Percentiles rank a stretch among this genome's conserved stretches.
These are phyloP conservation scores for Ceriops zippeliana DNA, from an alignment of 345 rosid species.

Conservation along the genomic window DNA sequence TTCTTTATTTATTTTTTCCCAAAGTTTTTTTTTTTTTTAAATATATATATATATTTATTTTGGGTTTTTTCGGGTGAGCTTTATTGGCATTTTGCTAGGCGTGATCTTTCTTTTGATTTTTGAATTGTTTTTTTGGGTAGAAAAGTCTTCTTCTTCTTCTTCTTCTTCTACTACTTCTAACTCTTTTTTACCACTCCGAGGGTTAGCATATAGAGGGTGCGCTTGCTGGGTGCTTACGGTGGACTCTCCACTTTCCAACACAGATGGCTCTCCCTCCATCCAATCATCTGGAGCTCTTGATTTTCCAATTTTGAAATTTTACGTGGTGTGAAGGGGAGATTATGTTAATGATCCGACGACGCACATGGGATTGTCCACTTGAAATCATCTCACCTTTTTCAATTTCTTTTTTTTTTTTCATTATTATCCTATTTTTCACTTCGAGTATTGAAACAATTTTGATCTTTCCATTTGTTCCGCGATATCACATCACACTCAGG, in stretches of 20 bases:
- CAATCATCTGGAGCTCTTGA: background rate
- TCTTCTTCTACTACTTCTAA: background rate
- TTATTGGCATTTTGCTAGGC: background rate
- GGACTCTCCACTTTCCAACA: background rate
- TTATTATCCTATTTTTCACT: no score
- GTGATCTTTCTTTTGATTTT: no score
- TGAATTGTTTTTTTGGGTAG: constrained; percentile 11
- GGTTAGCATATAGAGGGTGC: background rate
- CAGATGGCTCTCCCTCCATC: background rate
- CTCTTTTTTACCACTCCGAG: background rate
- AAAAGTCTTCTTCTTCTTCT: background rate
- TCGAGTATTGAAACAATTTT: background rate
- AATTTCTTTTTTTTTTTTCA: no score
- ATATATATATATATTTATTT: background rate
- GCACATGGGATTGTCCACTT: background rate
- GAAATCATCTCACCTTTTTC: background rate
- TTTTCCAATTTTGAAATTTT: background rate
- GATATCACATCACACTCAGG: background rate
- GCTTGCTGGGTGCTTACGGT: constrained; percentile 2
- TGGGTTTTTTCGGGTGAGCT: background rate
- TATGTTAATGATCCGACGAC: background rate
- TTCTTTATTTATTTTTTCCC: background rate
- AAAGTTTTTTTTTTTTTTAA: background rate
- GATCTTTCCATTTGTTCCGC: background rate
- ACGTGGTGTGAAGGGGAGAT: background rate